These are phyloP conservation scores for Fusarium clavum DNA, from an alignment of 2,329 filamentous ascomycete genomes.

Conservation along the genomic window DNA sequence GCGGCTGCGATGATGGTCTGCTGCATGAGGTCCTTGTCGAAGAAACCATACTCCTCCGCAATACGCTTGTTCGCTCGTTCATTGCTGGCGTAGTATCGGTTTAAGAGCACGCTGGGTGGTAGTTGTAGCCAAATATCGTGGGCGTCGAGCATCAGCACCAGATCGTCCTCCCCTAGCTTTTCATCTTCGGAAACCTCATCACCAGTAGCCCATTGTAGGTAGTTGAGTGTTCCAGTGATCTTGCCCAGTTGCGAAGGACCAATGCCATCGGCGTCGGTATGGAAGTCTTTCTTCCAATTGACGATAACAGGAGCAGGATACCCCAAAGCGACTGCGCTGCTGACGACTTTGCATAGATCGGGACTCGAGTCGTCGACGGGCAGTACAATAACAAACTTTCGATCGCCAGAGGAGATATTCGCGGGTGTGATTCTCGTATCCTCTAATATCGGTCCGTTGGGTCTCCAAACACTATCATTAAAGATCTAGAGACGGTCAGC, in stretches of 20 bases:
- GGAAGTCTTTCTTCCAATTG: constrained; percentile 48
- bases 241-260: constrained; percentile 47
- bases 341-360: constrained; percentile 48
- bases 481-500: constrained; percentile 27
- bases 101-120: constrained; percentile 45
- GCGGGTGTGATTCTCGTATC: constrained; percentile 6
- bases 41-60: constrained; percentile 32
- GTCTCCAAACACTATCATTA: constrained; percentile 35
- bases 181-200: constrained; percentile 28
- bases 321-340: constrained; percentile 44
- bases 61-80: constrained; percentile 39
- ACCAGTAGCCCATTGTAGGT: constrained; percentile 42
- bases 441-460: constrained; percentile 22
- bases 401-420: constrained; percentile 29
- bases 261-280: constrained; percentile 39
- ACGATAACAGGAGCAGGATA: constrained; percentile 49
- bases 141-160: constrained; percentile 48
- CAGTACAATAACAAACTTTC: constrained; percentile 42
- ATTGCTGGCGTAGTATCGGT: constrained; percentile 44
- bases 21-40: constrained; percentile 34
- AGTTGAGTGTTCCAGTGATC: constrained; percentile 47
- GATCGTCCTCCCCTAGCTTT: constrained; percentile 42
- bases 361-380: constrained; percentile 45
- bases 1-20: constrained; percentile 44
- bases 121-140: constrained; percentile 50